Evolutionary conservation across 2,329 filamentous ascomycete genomes (phyloP).

Genomic region (Epichloe scottii): DNA sequence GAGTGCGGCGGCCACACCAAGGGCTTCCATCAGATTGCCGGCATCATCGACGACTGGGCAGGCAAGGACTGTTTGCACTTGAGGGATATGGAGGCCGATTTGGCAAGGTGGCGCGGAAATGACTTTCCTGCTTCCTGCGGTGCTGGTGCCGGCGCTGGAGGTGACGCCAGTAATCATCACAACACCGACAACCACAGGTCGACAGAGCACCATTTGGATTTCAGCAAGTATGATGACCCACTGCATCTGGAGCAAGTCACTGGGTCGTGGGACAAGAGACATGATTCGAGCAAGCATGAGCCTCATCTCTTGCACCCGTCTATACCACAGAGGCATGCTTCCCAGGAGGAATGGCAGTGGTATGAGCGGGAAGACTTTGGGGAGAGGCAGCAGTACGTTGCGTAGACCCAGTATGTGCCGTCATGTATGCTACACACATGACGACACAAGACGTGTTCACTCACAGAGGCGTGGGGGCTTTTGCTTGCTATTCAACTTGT

Average conservation of each 20-base stretch:
- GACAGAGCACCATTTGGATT: neutral
- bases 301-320: neutral
- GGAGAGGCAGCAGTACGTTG: conserved; percentile 13
- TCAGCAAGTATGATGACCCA: neutral
- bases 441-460: neutral
- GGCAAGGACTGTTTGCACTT: conserved; percentile 41
- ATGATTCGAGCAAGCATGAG: neutral
- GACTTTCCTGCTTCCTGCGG: conserved; percentile 3
- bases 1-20: conserved; percentile 45
- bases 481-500: neutral
- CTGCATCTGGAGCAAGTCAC: neutral
- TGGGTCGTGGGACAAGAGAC: neutral
- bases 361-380: conserved; percentile 22
- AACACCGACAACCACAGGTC: conserved; percentile 9
- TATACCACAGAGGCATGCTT: conserved; percentile 3
- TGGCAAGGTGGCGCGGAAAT: conserved; percentile 37
- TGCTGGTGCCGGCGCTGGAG: too few relatives aligned
- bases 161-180: neutral
- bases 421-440: neutral
- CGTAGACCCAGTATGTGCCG: conserved; percentile 20
- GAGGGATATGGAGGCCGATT: conserved; percentile 48
- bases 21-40: conserved; percentile 46
- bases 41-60: conserved; percentile 49
- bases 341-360: conserved; percentile 21
- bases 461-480: neutral